Base-by-base conservation (phyloP, 352 stramenopile genomes). In the Globisporangium solare region DNA sequence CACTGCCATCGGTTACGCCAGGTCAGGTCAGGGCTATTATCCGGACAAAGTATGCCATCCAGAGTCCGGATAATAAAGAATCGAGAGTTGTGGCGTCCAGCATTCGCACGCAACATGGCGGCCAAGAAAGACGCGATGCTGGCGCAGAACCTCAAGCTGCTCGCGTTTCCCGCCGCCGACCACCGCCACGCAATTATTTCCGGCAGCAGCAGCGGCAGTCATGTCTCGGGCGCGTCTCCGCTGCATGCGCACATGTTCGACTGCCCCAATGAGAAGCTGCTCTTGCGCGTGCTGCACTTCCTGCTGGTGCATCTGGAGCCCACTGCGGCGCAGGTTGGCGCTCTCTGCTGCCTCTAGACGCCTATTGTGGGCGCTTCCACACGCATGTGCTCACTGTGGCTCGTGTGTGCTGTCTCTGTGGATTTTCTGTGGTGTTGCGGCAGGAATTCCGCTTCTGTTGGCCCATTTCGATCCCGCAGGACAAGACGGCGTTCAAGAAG, bases 401-500 rank as follows among this genome's bases (percentile, higher is more conserved):
- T 35, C 0, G 5, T 35, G 27, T 31, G 10, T 35, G 27, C 27
- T 35, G 27, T 12, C 21, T 21, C 24, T 32, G 6, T 21, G 5
- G 6, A 12, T 42, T 41, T 8, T 2, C 12, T 31, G 3, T 20
- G 6, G 37, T 13, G 15, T 21, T 45, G 17, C 0, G 18, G 18
- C 17, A 85, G 73, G 73, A 83, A 55, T 58, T 86, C 40, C 65
- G 67, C 22, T 83, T 74, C 46, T 86, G 71, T 52, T 86, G 76
- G 76, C 71, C 76, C 22, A 62, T 79, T 42, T 58, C 76, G 31
- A 84, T 69, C 5, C 70, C 75, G 10, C 77, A 85, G 46, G 74
- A 84, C 60, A 86, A 86, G 58, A 70, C 59, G 49, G 82, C 67
- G 39, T 84, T 86, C 56, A 84, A 88, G 63, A 62, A 75, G 13